These are phyloP conservation scores for Phytophthora megakarya DNA, from an alignment of 352 stramenopile genomes.

Conservation along the genomic window DNA sequence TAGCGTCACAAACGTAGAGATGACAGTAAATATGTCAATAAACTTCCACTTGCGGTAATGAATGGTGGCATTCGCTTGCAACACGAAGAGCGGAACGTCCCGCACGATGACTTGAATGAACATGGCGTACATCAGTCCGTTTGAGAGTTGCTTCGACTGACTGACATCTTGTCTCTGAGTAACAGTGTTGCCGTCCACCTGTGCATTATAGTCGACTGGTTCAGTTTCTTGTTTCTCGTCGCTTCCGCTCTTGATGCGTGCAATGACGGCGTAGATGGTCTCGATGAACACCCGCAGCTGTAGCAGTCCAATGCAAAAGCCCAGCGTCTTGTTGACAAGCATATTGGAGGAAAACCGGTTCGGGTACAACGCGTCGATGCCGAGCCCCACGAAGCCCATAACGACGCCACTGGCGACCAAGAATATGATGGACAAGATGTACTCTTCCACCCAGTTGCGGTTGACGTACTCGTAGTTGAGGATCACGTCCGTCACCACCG, in stretches of 20 bases:
- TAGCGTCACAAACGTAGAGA: slow-evolving; percentile 56
- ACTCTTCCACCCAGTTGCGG: slow-evolving; percentile 72
- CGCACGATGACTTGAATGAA: slow-evolving; percentile 76
- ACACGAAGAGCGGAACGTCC: slow-evolving; percentile 72
- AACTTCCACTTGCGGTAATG: slow-evolving; percentile 82
- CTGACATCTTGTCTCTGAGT: slow-evolving; percentile 6
- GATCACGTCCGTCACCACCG: slow-evolving; percentile 71
- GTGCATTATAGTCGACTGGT: no score
- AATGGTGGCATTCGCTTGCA: slow-evolving; percentile 79
- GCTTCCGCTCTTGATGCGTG: slow-evolving; percentile 10
- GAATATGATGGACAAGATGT: slow-evolving; percentile 73
- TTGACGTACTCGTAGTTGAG: slow-evolving; percentile 81
- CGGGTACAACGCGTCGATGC: slow-evolving; percentile 41
- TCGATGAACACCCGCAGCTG: slow-evolving; percentile 71
- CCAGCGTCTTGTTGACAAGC: slow-evolving; percentile 43
- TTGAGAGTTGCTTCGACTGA: slow-evolving; percentile 22
- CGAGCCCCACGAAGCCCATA: slow-evolving; percentile 65
- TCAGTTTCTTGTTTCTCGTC: slow-evolving; percentile 6
- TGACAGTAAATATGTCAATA: slow-evolving; percentile 64
- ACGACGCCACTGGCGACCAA: slow-evolving; percentile 62
- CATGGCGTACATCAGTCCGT: slow-evolving; percentile 50
- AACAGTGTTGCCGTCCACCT: slow-evolving; percentile 12
- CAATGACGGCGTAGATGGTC: slow-evolving; percentile 46
- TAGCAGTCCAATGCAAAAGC: slow-evolving; percentile 52
- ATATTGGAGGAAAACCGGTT: slow-evolving; percentile 44